Percentiles rank a stretch among this genome's conserved stretches.
Conservation (phyloP, 2,329 filamentous ascomycete genomes). For the Biscogniauxia sp. region DNA sequence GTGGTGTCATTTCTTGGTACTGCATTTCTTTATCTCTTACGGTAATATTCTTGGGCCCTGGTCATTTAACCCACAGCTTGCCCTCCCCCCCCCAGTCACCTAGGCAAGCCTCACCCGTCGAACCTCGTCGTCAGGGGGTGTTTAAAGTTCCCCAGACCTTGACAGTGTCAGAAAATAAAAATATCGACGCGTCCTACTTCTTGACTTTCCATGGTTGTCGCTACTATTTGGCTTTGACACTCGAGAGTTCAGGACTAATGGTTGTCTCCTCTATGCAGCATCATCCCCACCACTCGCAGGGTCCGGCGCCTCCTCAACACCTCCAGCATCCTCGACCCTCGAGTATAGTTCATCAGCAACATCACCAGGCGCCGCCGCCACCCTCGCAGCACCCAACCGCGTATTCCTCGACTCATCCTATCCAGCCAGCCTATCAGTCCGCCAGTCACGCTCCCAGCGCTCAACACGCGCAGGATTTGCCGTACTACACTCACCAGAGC, state of each 20-base stretch:
- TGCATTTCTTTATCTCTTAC: constrained; percentile 30
- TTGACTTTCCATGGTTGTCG: constrained; percentile 39
- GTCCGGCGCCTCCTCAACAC: constrained; percentile 64
- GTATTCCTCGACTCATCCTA: constrained; percentile 66
- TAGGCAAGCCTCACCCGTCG: constrained; percentile 32
- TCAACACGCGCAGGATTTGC: constrained; percentile 65
- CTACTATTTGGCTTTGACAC: constrained; percentile 33
- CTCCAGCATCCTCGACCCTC: constrained; percentile 70
- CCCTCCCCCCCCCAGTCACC: constrained; percentile 30
- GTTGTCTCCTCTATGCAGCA: constrained; percentile 67
- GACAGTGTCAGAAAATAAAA: constrained; percentile 46
- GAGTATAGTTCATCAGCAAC: constrained; percentile 72
- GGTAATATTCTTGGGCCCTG: constrained; percentile 29
- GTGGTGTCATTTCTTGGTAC: constrained; percentile 33
- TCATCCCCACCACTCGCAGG: constrained; percentile 72
- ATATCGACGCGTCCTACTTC: constrained; percentile 48
- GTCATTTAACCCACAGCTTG: constrained; percentile 32
- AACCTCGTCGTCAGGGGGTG: constrained; percentile 46
- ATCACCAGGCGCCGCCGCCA: constrained; percentile 62
- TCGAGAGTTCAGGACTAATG: constrained; percentile 48
- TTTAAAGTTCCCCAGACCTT: constrained; percentile 42
- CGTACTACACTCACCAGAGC: constrained; percentile 76
- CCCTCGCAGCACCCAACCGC: constrained; percentile 61
- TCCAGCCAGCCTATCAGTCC: constrained; percentile 66
- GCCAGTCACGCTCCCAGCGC: constrained; percentile 59